Conservation (phyloP, 164 flowering plant genomes). For the Berberis thunbergii region DNA sequence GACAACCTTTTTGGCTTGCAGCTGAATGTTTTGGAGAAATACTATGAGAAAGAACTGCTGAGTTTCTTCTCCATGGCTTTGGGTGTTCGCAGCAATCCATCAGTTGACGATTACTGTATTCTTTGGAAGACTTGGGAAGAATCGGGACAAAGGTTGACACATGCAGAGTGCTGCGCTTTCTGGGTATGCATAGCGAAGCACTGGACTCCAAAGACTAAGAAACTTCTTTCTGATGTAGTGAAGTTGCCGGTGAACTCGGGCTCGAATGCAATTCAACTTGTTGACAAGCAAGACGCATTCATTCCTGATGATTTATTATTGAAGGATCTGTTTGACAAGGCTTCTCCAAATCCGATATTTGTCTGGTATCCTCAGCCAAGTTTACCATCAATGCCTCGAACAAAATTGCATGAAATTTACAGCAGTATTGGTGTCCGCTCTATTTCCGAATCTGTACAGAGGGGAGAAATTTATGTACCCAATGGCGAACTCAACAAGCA, state of each 20-base stretch:
- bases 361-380: constrained; percentile 58
- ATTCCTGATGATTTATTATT: constrained; percentile 55
- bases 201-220: constrained; percentile 21
- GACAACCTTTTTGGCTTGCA: constrained; percentile 33
- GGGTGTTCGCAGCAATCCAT: constrained; percentile 36
- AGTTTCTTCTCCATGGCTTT: constrained; percentile 33
- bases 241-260: constrained; percentile 40
- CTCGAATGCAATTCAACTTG: constrained; percentile 20
- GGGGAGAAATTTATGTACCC: constrained; percentile 15
- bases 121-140: constrained; percentile 66
- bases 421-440: constrained; percentile 38
- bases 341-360: constrained; percentile 32
- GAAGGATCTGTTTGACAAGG: constrained; percentile 35
- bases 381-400: constrained; percentile 22
- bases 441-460: constrained; percentile 42
- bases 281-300: constrained; percentile 41
- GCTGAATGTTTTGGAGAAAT: constrained; percentile 37
- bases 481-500: constrained; percentile 15
- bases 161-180: constrained; percentile 42
- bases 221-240: constrained; percentile 19
- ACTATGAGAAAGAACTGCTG: constrained; percentile 29
- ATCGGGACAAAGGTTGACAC: constrained; percentile 15
- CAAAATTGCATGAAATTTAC: constrained; percentile 32
- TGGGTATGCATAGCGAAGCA: constrained; percentile 35
- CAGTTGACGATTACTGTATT: constrained; percentile 34